Base-by-base conservation (phyloP, 176 grass and related monocot species). In the Stipa capillata region DNA sequence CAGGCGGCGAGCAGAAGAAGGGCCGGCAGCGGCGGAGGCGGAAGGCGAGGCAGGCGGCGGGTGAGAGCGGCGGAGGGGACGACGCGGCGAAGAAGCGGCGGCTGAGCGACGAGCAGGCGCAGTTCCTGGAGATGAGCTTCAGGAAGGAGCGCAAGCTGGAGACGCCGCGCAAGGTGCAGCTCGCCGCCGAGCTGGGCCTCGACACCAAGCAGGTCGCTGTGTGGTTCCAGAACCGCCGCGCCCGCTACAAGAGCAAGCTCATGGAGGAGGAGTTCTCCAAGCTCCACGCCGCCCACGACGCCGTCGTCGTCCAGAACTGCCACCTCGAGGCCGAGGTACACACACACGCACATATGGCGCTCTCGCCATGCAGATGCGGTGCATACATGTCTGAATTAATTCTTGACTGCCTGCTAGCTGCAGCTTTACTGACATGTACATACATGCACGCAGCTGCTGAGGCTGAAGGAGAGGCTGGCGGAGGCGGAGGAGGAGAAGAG, bases 181-280 rank as follows among this genome's bases (percentile, higher is more conserved):
- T 99, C 0, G 96, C 96, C n/a, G 13, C 80, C 1, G 96, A 99
- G 52, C 78, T 99, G 0, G 92, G 92, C 8, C 88, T 99, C 7
- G 96, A 99, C 32, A 88, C 88, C 10, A 99, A 99, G 83, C 96
- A 99, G 74, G 90, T 99, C 29, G 96, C 96, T 33, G 90, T 99
- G 27, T 99, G 96, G 96, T 99, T 99, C 78, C 92, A 99, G 90
- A 99, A 99, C 83, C 89, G 96, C 49, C 88, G 96, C n/a, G 92
- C 96, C 0, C 86, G 96, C 45, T 88, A 95, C 96, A 99, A 99
- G 90, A 93, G 78, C 81, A 99, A 99, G 85, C 88, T 95, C 80
- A 84, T 99, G 25, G 96, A 95, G 80, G 90, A 95, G 75, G 96
- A 92, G 85, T 99, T 93, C 82, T 18, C 66, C 78, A 90, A 91